Percentiles rank a stretch among this genome's conserved stretches.
Evolutionary conservation across 805 yeast genomes (phyloP).

Genomic region (Dipodascus geniculatus): DNA sequence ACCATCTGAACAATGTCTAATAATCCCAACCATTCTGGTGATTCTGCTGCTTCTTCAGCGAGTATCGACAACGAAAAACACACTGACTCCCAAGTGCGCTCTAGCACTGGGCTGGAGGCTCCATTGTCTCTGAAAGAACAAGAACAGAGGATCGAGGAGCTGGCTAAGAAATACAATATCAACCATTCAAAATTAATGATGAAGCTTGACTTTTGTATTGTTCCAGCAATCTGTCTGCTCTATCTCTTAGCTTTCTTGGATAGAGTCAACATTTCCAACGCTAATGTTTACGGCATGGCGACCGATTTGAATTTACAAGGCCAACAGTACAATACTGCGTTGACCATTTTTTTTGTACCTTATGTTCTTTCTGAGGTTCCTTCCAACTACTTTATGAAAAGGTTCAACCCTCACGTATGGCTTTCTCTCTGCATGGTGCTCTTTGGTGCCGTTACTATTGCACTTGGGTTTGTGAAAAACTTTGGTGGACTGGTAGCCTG

Average conservation of each 20-base stretch:
- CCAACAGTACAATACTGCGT: constrained; percentile 49
- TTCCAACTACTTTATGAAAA: constrained; percentile 49
- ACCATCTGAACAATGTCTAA: too few relatives aligned
- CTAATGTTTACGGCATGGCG: constrained; percentile 59
- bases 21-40: too few relatives aligned
- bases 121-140: not conserved
- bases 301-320: constrained; percentile 42
- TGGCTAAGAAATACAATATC: constrained; percentile 38
- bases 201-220: constrained; percentile 57
- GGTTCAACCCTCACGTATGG: constrained; percentile 54
- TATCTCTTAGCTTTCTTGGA: constrained; percentile 71
- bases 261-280: constrained; percentile 74
- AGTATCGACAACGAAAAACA: too few relatives aligned
- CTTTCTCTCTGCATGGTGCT: constrained; percentile 42
- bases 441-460: constrained; percentile 55
- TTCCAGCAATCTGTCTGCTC: constrained; percentile 64
- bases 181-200: constrained; percentile 45
- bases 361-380: constrained; percentile 53
- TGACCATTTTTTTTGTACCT: constrained; percentile 63
- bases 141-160: constrained; percentile 11
- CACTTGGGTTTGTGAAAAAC: constrained; percentile 51
- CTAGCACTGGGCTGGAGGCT: not conserved
- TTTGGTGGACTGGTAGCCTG: constrained; percentile 50
- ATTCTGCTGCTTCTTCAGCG: too few relatives aligned
- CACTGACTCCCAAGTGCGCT: too few relatives aligned